Base-by-base conservation (phyloP, 2,329 filamentous ascomycete genomes). In the Venturiaceae sp. region DNA sequence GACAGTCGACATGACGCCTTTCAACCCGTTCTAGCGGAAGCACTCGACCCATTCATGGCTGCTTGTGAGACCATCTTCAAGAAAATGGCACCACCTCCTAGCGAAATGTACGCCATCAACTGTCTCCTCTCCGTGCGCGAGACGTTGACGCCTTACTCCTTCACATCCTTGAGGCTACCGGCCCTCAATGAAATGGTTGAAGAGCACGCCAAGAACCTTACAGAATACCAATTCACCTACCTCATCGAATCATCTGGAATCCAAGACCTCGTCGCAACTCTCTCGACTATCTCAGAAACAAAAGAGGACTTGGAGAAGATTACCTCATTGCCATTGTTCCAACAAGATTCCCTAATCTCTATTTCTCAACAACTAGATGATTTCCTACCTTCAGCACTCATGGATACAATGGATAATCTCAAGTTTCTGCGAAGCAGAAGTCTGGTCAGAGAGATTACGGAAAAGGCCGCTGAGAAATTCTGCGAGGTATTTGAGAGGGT, bases 311-410 rank as follows among this genome's bases (percentile, higher is more conserved):
- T 88, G 4, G 75, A 78, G 46, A 79, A 79, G 13, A 78, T 90
- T 26, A 68, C 76, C 1, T 67, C 68, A 1, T 75, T 87, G 1
- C 75, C 79, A 0, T 72, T 79, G 3, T 82, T 90, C 66, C 80
- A 85, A 60, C 79, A 82, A 0, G 73, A 79, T 5, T 72, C 79
- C 0, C 76, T 97, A n/a, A 74, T 80, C 1, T 74, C 78, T 54
- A 84, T 86, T 2, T 89, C 89, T 65, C 88, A 92, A 65, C 81
- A 80, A 41, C 78, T 99, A 6, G 94, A 99, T 67, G 85, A 90
- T 61, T 99, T 97, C 73, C 77, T 99, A 26, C 92, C 94, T 0
- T 95, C 90, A 1, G 94, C 92, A 2, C 79, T 96, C 32, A 92
- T 96, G 78, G 94, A 99, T 69, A 92, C 92, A 2, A 84, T 89